These are phyloP conservation scores for Apiotrichum domesticum DNA, from an alignment of 1,284 basidiomycete species.

Conservation along the genomic window DNA sequence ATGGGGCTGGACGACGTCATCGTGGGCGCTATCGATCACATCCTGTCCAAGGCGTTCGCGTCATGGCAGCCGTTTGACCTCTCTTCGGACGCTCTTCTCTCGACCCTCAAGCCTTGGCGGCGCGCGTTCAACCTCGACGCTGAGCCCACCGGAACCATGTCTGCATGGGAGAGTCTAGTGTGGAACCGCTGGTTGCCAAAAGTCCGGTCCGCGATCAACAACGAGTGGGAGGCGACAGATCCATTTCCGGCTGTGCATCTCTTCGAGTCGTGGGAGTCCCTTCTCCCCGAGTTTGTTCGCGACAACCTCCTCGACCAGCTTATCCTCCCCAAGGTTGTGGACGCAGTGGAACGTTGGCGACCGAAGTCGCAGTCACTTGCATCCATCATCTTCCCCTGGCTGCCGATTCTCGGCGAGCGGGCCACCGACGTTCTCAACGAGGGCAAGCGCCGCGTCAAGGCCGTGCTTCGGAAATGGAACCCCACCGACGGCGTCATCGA, in stretches of 20 bases:
- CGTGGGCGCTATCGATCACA: constrained; percentile 78
- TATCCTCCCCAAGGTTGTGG: constrained; percentile 81
- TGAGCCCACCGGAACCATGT: constrained; percentile 57
- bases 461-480: constrained; percentile 69
- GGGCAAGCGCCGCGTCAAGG: constrained; percentile 75
- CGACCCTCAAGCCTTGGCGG: constrained; percentile 43
- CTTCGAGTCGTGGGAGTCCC: constrained; percentile 78
- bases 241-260: constrained; percentile 71
- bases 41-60: constrained; percentile 36
- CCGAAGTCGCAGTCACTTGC: constrained; percentile 54
- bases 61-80: constrained; percentile 40
- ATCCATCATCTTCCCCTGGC: constrained; percentile 88
- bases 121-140: constrained; percentile 35
- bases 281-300: constrained; percentile 81
- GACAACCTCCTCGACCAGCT: constrained; percentile 97
- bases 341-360: constrained; percentile 76
- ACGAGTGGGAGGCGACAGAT: constrained; percentile 76
- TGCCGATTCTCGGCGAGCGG: constrained; percentile 74
- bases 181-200: constrained; percentile 94
- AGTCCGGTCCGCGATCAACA: constrained; percentile 85
- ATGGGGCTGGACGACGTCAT: constrained; percentile 84
- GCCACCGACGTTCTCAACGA: constrained; percentile 75
- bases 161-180: constrained; percentile 85
- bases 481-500: constrained; percentile 66
- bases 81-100: constrained; percentile 30